Evolutionary conservation across 768 basidiomycete genomes (phyloP), one percentile per base, ranked within the genome.

Genomic region (Ramaria rubella): DNA sequence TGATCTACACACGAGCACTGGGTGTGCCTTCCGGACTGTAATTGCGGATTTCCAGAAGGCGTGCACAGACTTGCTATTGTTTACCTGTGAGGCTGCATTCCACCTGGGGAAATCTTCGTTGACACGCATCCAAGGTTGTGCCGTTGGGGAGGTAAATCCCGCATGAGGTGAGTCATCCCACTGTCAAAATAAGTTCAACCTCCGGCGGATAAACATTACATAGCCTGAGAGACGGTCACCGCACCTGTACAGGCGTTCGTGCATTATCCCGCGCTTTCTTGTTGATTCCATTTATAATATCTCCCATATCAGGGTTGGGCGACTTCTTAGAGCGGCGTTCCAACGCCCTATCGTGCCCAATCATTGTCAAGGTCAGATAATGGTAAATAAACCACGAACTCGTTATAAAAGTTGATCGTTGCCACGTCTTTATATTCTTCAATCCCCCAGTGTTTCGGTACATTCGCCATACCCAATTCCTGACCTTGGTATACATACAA

Each of bases 341-440:
- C 46, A 77, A 62, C 46, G 76, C 67, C 59, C 81, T 79, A 52
- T 21, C 15, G n/a, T n/a, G n/a, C n/a, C n/a, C 26, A 9, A 44
- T 45, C 31, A 60, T 7, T 34, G 30, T 42, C 5, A 42, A n/a
- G n/a, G n/a, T n/a, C n/a, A n/a, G n/a, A n/a, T n/a, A n/a, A n/a
- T n/a, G n/a, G n/a, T n/a, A n/a, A 38, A 38, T 11, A 38, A n/a
- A 38, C 36, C 11, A 68, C 78, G 36, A 50, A 82, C 85, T 73
- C 63, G 2, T 75, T 70, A 74, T 79, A 85, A 61, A 77, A 82
- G 62, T 83, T 85, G 60, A 76, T 73, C 4, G 81, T 73, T 33
- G 81, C 81, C 38, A 85, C 76, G 52, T 87, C 87, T 63, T 83
- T 83, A 68, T 87, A 90, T 62, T 86, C 84, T 55, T 86, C 82